A percentile compares a stretch with the other conserved stretches of the same genome.
Evolutionary conservation across 164 flowering plant genomes (phyloP).

Genomic region (Litsea cubeba): DNA sequence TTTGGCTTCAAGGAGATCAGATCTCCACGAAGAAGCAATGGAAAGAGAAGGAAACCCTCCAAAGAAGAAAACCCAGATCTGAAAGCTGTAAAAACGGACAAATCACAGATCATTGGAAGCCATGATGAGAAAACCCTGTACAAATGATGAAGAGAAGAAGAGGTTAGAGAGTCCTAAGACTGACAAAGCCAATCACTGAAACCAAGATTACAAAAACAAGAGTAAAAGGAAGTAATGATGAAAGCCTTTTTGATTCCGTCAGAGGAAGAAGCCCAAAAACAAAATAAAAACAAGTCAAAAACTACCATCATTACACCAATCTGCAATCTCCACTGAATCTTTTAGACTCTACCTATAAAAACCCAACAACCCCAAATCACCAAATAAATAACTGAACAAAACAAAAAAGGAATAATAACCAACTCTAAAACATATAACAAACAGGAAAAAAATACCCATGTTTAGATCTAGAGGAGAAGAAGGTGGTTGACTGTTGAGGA

Average conservation of each 20-base stretch:
- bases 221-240: slow-evolving; percentile 34
- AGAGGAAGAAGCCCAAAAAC: slow-evolving; percentile 10
- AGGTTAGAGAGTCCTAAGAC: slow-evolving; percentile 12
- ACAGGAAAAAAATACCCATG: slow-evolving; percentile 3
- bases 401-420: background rate
- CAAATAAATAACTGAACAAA: background rate
- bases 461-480: background rate
- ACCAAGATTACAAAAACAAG: slow-evolving; percentile 5
- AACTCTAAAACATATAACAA: background rate
- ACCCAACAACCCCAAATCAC: background rate
- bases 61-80: slow-evolving; percentile 10
- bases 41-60: background rate
- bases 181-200: slow-evolving; percentile 22
- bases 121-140: slow-evolving; percentile 29
- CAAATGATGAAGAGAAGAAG: slow-evolving; percentile 22
- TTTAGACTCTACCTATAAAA: slow-evolving; percentile 13
- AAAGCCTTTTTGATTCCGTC: slow-evolving; percentile 26
- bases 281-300: slow-evolving; percentile 29
- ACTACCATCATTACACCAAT: slow-evolving; percentile 57
- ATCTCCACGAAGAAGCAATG: background rate
- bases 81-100: slow-evolving; percentile 22
- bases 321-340: slow-evolving; percentile 27
- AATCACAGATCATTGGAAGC: slow-evolving; percentile 27
- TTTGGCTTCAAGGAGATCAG: background rate
- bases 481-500: slow-evolving; percentile 4